A percentile compares a stretch with the other conserved stretches of the same genome.
phyloP scores from a whole-genome alignment of 2,329 filamentous ascomycete species.

The Cadophora luteo-olivacea region DNA sequence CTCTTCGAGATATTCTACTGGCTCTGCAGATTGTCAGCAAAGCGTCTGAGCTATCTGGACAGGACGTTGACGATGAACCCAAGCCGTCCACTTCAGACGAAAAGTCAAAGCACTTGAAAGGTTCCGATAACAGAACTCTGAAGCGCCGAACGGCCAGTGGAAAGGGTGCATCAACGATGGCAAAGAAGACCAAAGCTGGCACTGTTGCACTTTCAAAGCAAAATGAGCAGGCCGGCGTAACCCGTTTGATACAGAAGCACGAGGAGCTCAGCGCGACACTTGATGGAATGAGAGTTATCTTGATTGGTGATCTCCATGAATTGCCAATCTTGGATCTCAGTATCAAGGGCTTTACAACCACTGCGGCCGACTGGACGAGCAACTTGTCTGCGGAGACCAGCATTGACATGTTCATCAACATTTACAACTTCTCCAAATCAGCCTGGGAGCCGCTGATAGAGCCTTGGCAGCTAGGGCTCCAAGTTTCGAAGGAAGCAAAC shows the following conservation, averaged over 20 bases:
- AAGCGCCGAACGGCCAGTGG: slow-evolving; percentile 65
- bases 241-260: slow-evolving; percentile 52
- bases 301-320: slow-evolving; percentile 96
- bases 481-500: slow-evolving; percentile 78
- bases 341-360: slow-evolving; percentile 85
- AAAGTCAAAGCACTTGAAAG: slow-evolving; percentile 60
- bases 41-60: slow-evolving; percentile 84
- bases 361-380: slow-evolving; percentile 89
- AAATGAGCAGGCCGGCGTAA: slow-evolving; percentile 51
- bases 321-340: slow-evolving; percentile 93
- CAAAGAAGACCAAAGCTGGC: slow-evolving; percentile 50
- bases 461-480: slow-evolving; percentile 94
- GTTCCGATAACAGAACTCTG: slow-evolving; percentile 44
- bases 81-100: slow-evolving; percentile 52
- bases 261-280: slow-evolving; percentile 88
- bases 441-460: slow-evolving; percentile 97
- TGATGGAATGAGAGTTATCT: slow-evolving; percentile 86
- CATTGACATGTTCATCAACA: slow-evolving; percentile 94
- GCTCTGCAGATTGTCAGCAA: slow-evolving; percentile 91
- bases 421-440: slow-evolving; percentile 99
- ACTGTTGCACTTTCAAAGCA: slow-evolving; percentile 38
- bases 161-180: slow-evolving; percentile 59
- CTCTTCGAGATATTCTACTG: slow-evolving; percentile 91
- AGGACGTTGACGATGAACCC: slow-evolving; percentile 57
- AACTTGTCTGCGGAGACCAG: slow-evolving; percentile 85